phyloP scores from a whole-genome alignment of 1,284 basidiomycete genomes.

The Pisolithus thermaeus region DNA sequence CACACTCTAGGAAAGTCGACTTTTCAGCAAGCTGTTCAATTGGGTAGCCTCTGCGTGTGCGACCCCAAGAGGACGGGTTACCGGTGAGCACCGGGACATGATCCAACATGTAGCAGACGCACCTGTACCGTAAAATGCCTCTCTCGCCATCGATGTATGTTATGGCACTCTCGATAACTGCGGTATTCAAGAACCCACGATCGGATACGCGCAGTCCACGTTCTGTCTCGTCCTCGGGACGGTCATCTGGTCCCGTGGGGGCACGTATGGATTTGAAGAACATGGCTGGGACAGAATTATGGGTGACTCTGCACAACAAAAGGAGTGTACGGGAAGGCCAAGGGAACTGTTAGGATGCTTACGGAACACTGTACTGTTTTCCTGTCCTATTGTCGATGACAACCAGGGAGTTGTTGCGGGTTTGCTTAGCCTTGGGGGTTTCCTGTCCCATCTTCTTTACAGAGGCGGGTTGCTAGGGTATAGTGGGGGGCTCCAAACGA shows the following conservation, averaged over 20 bases:
- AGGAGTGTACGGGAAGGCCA: background rate
- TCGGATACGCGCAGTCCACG: constrained; percentile 74
- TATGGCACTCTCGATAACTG: constrained; percentile 74
- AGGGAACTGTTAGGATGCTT: constrained; percentile 27
- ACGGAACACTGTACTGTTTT: constrained; percentile 72
- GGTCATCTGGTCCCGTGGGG: constrained; percentile 47
- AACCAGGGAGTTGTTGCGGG: constrained; percentile 45
- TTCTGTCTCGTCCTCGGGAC: constrained; percentile 78
- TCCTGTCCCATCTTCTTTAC: constrained; percentile 23
- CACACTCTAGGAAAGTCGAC: constrained; percentile 74
- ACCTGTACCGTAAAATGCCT: constrained; percentile 75
- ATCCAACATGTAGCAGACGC: constrained; percentile 1
- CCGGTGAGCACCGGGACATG: background rate
- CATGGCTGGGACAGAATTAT: constrained; percentile 74
- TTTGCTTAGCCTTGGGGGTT: constrained; percentile 8
- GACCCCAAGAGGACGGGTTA: background rate
- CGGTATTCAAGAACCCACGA: constrained; percentile 82
- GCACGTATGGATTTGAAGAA: constrained; percentile 76
- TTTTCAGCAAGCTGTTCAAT: constrained; percentile 82
- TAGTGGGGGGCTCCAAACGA: too few relatives aligned
- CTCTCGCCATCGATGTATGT: constrained; percentile 87
- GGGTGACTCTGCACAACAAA: constrained; percentile 50
- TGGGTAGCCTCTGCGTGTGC: constrained; percentile 68
- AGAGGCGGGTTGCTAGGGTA: background rate
- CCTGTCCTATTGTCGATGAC: constrained; percentile 83